Evolutionary conservation across 1,284 basidiomycete genomes (phyloP).

Genomic region (Polyporus tsugae): DNA sequence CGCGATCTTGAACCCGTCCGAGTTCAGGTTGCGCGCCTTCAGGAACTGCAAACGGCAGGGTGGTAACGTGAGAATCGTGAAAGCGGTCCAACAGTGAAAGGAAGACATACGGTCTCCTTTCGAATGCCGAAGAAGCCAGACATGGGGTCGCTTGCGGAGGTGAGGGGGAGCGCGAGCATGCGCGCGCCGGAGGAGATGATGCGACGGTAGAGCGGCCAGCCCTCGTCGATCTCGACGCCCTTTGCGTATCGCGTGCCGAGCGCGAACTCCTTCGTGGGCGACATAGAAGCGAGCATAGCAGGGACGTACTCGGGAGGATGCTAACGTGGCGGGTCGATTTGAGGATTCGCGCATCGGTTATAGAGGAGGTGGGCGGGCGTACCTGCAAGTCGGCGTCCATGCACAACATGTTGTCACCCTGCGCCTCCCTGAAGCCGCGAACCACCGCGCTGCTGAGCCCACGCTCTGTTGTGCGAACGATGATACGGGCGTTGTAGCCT

Average conservation of each 20-base stretch:
- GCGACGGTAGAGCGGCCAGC: slow-evolving; percentile 53
- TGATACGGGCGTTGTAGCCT: slow-evolving; percentile 52
- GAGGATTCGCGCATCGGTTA: not conserved
- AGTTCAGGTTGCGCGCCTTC: slow-evolving; percentile 42
- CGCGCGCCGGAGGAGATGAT: slow-evolving; percentile 54
- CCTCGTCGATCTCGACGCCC: slow-evolving; percentile 52
- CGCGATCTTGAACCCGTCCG: slow-evolving; percentile 46
- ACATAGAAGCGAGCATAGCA: slow-evolving; percentile 45
- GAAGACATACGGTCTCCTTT: slow-evolving; percentile 45
- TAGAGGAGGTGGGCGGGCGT: slow-evolving; percentile 7
- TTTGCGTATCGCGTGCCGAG: slow-evolving; percentile 54
- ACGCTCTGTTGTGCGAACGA: slow-evolving; percentile 51
- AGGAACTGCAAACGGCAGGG: slow-evolving; percentile 36
- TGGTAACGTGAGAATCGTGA: not conserved
- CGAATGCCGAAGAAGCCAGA: slow-evolving; percentile 54
- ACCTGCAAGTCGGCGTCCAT: slow-evolving; percentile 56
- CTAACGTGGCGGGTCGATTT: slow-evolving; percentile 31
- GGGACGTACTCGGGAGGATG: slow-evolving; percentile 54
- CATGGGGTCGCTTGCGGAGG: slow-evolving; percentile 53
- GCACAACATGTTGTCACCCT: slow-evolving; percentile 50
- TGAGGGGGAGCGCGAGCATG: slow-evolving; percentile 50
- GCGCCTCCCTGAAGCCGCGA: slow-evolving; percentile 51
- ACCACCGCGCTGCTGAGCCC: slow-evolving; percentile 54
- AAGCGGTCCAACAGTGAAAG: not conserved
- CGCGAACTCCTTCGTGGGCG: slow-evolving; percentile 45